Conservation (phyloP, 1,139 yeast genomes). For the Pichia sp. region DNA sequence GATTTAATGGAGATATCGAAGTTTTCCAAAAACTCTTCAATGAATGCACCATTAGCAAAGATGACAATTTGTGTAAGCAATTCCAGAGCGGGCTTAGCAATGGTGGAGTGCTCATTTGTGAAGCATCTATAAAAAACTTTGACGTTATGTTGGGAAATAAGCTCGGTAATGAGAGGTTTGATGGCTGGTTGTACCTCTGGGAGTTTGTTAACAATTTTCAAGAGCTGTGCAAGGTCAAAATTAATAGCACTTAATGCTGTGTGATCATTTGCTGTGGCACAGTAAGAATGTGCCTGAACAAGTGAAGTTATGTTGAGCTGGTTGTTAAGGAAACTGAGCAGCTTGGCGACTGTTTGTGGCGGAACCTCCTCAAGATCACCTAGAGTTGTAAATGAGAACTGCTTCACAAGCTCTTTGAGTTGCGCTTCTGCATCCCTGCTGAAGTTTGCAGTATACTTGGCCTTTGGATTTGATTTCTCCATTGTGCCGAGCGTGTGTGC, state of each 20-base stretch:
- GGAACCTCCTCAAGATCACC: too few relatives aligned
- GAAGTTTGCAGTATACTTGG: too few relatives aligned
- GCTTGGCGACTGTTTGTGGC: constrained; percentile 3
- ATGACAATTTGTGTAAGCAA: constrained; percentile 46
- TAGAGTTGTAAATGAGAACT: too few relatives aligned
- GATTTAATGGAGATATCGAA: constrained; percentile 63
- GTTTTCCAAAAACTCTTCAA: constrained; percentile 51
- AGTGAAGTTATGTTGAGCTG: constrained; percentile 27
- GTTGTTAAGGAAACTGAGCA: constrained; percentile 15
- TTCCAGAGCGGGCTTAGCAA: constrained; percentile 55
- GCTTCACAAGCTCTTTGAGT: constrained; percentile 13
- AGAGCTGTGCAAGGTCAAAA: constrained; percentile 28
- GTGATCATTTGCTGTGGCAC: constrained; percentile 58
- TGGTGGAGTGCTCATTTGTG: constrained; percentile 47
- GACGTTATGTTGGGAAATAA: constrained; percentile 46
- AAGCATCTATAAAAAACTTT: constrained; percentile 67
- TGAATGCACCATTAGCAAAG: constrained; percentile 42
- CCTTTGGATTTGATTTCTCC: too few relatives aligned
- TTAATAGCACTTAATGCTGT: constrained; percentile 39
- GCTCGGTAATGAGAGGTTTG: constrained; percentile 39
- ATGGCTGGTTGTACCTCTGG: constrained; percentile 24
- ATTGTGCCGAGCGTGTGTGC: too few relatives aligned
- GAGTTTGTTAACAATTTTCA: constrained; percentile 22
- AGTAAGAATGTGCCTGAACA: constrained; percentile 54
- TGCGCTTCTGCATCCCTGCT: constrained; percentile 14